Evolutionary conservation across 1,284 basidiomycete genomes (phyloP), one percentile per base, ranked within the genome.

Genomic region (Trichosporon sp.): DNA sequence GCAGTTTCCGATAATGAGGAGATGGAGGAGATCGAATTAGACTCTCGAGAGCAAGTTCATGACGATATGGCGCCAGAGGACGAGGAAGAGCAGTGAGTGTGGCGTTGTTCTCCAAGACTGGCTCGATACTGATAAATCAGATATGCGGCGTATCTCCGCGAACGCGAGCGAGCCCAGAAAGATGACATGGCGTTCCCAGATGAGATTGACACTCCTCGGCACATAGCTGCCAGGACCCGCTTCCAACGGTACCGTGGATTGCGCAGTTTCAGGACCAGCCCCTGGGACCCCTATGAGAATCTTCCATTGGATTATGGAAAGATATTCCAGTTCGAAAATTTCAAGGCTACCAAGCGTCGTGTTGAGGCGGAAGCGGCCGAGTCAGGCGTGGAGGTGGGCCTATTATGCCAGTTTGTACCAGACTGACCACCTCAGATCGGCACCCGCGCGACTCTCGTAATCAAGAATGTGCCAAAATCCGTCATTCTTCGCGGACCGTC

Each of bases 271-370:
- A 85, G 95, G 37, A 98, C 96, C 1, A 93, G 90, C 72, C 90
- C 91, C 21, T 99, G 95, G 95, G 95, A 99, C 78, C 88, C 95
- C 7, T 98, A 92, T 73, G 95, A 99, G 81, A 95, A 96, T 72
- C 83, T 99, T 19, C 96, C 95, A 4, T 80, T 88, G 60, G 95
- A 99, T 74, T 99, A 99, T 74, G 93, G 89, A 0, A 85, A 90
- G 49, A 95, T 98, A 70, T 99, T 98, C 82, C 92, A 95, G 79
- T 98, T 99, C 74, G 94, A 97, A 79, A 92, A 95, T 74, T 98
- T 90, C 81, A 89, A 87, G 74, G 86, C 89, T 25, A 98, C 93
- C 2, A 89, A 91, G 70, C 85, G 90, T 52, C 84, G 86, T 34
- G 88, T 97, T 27, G 86, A 85, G 66, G 82, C 86, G 56, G 84